Base-by-base conservation (phyloP, 495 filamentous ascomycete species). In the Penicillium herquei region DNA sequence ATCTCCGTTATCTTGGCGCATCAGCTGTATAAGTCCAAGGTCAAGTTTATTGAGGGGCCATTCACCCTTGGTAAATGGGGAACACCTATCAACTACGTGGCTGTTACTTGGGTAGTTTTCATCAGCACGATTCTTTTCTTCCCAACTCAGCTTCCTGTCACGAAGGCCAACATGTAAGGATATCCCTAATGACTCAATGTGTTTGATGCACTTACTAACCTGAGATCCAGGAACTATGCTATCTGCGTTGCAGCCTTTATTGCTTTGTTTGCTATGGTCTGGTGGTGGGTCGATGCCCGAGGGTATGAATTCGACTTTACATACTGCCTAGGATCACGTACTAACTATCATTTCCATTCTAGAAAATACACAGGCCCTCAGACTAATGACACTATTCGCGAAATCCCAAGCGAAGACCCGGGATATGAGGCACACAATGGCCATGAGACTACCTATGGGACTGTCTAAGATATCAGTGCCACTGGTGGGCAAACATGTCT, bases 41-140 rank as follows among this genome's bases (percentile, higher is more conserved):
- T 89, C 31, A 70, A 73, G 21, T 87, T 88, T 66, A 77, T 82
- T 45, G 78, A 82, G 47, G 87, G 87, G 0, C 87, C 87, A 0
- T 89, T 81, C 52, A 84, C 80, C 6, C 76, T 89, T 5, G 87
- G 86, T 1, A 76, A 57, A 63, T 85, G 80, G 81, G 80, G 83
- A 26, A 74, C 74, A 42, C 73, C 76, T 0, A 64, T 89, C 32
- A 90, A 90, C 57, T 70, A 73, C 18, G 61, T 88, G 5, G 81
- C 85, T 0, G 72, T 87, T n/a, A 59, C 66, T 3, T 90, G 86
- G 86, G 86, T 88, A 4, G 45, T 76, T 37, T 86, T 89, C 62
- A 88, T 90, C 53, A 86, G 83, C 56, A 75, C 82, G 4, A 79
- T 89, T 26, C 68, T 90, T 43, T 84, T 89, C 70, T 88, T 87